phyloP scores from a whole-genome alignment of 176 grass and related monocot species.

The Cenchrus americanus region DNA sequence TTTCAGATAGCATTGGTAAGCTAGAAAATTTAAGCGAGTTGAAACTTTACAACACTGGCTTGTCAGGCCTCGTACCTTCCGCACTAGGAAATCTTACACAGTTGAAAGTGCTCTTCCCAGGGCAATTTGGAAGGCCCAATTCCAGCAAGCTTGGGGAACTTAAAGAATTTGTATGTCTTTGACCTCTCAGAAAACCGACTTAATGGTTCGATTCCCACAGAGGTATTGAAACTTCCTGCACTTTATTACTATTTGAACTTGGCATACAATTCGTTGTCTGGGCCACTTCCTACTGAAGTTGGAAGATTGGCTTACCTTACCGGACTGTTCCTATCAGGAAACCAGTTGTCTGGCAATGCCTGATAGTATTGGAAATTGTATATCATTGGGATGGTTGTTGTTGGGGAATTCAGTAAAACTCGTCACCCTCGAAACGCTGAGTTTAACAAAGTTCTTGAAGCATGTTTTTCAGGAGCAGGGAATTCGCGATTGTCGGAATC shows the following conservation, averaged over 20 bases:
- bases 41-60: neutral
- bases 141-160: neutral
- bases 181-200: too few species aligned
- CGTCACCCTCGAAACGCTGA: too few species aligned
- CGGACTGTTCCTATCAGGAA: conserved; percentile 23
- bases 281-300: conserved; percentile 28
- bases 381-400: conserved; percentile 27
- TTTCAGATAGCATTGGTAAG: conserved; percentile 28
- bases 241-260: neutral
- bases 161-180: neutral
- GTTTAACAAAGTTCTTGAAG: too few species aligned
- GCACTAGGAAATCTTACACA: conserved; percentile 27
- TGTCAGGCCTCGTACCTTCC: conserved; percentile 22
- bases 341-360: conserved; percentile 53
- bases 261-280: conserved; percentile 31
- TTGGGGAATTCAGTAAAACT: too few species aligned
- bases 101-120: neutral
- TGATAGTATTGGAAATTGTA: conserved; percentile 27
- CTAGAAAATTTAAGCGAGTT: neutral
- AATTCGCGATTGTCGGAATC: too few species aligned
- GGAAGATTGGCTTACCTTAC: conserved; percentile 15
- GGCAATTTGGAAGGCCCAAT: conserved; percentile 25
- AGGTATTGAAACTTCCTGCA: neutral
- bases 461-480: too few species aligned
- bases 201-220: neutral